phyloP scores from a whole-genome alignment of 2,329 filamentous ascomycete species.

The Aschersonia sp. region DNA sequence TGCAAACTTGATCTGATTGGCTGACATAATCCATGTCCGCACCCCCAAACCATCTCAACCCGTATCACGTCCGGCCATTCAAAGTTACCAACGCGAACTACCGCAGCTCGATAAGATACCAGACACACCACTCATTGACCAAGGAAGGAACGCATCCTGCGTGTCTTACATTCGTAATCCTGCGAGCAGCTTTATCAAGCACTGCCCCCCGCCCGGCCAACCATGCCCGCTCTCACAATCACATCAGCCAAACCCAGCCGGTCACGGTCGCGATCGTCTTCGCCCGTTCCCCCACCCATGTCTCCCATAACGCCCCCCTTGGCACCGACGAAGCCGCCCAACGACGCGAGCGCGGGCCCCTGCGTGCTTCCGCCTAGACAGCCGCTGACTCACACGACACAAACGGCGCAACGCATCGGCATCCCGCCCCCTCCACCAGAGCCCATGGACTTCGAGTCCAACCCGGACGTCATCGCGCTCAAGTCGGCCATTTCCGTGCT shows the following conservation, averaged over 20 bases:
- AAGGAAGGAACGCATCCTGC: no score
- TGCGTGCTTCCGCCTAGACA: conserved; percentile 14
- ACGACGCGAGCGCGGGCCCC: conserved; percentile 1
- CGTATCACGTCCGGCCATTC: no score
- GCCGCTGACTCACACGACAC: conserved; percentile 27
- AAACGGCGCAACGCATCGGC: conserved; percentile 21
- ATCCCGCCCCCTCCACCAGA: conserved; percentile 32
- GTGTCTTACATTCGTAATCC: no score
- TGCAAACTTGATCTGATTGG: no score
- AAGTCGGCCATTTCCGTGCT: conserved; percentile 75
- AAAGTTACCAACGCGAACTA: no score
- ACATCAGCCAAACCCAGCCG: conserved; percentile 10
- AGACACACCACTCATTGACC: no score
- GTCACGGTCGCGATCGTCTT: conserved; percentile 21
- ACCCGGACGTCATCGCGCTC: conserved; percentile 78
- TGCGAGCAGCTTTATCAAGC: no score
- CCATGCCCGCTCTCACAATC: conserved; percentile 18
- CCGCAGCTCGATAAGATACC: no score
- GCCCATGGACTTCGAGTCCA: conserved; percentile 45
- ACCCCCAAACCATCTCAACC: no score
- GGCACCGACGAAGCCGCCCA: conserved; percentile 18
- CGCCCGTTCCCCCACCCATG: conserved; percentile 33
- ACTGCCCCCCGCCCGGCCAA: no score
- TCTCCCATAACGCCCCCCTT: conserved; percentile 41
- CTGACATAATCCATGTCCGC: no score